Percentiles rank a stretch among this genome's conserved stretches.
These are phyloP conservation scores for Backusella parvicylindrica DNA, from an alignment of 192 early-diverging fungal species.

Conservation along the genomic window DNA sequence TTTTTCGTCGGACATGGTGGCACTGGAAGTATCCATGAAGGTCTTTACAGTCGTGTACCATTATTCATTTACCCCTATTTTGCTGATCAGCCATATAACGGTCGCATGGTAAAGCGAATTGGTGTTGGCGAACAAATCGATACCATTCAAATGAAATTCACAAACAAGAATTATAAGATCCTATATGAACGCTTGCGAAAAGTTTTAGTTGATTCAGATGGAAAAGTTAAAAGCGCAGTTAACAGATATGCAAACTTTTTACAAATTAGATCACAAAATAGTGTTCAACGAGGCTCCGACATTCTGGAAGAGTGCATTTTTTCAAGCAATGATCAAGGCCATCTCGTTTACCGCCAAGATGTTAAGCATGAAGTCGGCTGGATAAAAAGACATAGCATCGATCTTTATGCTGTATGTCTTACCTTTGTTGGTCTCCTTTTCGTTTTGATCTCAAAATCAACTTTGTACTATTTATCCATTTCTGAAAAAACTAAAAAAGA, in stretches of 20 bases:
- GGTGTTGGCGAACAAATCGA: background rate
- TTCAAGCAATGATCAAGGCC: background rate
- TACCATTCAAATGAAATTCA: background rate
- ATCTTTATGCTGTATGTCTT: background rate
- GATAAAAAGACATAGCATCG: background rate
- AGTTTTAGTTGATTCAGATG: background rate
- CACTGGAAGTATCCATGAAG: conserved; percentile 23
- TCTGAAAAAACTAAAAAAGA: background rate
- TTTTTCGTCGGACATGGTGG: conserved; percentile 34
- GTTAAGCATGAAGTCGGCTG: background rate
- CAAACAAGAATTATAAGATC: background rate
- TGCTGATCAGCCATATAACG: conserved; percentile 27
- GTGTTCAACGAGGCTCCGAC: conserved; percentile 8
- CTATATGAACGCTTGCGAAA: background rate
- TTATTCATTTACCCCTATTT: conserved; percentile 31
- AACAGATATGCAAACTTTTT: background rate
- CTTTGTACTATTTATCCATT: background rate
- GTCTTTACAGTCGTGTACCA: conserved; percentile 20
- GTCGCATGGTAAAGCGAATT: background rate
- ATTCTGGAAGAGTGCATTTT: conserved; percentile 24
- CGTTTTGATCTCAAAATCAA: background rate
- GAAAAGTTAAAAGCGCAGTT: background rate
- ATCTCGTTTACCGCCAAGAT: background rate
- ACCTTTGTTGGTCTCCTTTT: background rate
- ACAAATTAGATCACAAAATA: conserved; percentile 12